phyloP scores from a whole-genome alignment of 73 alveolate genomes.

The Blepharisma japonicum region DNA sequence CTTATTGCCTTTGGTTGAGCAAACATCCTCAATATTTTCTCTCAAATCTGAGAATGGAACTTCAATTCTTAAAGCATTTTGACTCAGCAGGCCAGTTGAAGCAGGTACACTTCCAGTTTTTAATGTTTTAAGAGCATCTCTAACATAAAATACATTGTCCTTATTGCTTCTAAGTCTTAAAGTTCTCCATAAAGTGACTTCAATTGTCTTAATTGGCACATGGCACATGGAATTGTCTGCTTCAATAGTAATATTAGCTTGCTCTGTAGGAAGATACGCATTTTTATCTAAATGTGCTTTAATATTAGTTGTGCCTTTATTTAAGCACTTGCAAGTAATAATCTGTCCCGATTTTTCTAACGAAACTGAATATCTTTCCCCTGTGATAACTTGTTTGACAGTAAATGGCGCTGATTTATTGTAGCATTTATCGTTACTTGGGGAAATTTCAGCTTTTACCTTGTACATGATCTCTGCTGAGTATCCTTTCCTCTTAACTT shows the following conservation, averaged over 20 bases:
- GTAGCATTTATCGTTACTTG: not conserved
- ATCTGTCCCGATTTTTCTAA: not conserved
- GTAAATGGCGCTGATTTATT: not conserved
- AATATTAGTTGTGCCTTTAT: not conserved
- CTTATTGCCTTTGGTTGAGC: not conserved
- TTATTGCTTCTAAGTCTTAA: slow-evolving; percentile 16
- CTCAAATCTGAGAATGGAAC: not conserved
- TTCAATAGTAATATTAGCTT: not conserved
- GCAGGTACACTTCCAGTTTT: not conserved
- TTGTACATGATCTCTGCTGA: not conserved
- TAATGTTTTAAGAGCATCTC: too few relatives aligned
- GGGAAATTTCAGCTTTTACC: not conserved
- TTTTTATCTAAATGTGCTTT: slow-evolving; percentile 19
- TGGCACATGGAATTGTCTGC: not conserved
- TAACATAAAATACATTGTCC: not conserved
- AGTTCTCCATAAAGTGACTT: slow-evolving; percentile 12
- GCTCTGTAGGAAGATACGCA: slow-evolving; percentile 5
- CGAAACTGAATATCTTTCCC: not conserved
- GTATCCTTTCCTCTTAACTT: slow-evolving; percentile 4
- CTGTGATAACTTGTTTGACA: not conserved
- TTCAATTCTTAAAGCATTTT: not conserved
- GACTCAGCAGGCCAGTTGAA: not conserved
- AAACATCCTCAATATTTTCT: not conserved
- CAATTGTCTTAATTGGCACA: not conserved
- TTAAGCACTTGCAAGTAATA: not conserved